Evolutionary conservation across 768 basidiomycete species (phyloP).

Genomic region (Leccinum imitatum): DNA sequence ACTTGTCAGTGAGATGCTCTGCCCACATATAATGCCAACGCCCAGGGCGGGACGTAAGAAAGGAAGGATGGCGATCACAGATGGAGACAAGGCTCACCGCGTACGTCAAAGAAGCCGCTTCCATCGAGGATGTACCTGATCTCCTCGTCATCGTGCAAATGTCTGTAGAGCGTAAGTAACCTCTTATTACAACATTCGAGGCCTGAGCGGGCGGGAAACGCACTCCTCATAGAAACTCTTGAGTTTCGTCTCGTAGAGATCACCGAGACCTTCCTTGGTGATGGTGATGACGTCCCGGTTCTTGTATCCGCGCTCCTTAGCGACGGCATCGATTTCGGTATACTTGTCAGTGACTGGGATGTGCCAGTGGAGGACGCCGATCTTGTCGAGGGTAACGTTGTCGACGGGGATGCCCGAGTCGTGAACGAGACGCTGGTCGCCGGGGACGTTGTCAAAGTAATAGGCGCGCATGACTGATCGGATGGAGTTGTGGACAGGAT

Average conservation of each 20-base stretch:
- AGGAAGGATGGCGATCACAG: not conserved
- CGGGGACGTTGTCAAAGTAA: conserved; percentile 71
- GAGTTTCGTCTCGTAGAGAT: conserved; percentile 78
- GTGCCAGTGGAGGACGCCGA: conserved; percentile 68
- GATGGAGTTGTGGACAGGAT: no score
- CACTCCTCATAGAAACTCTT: conserved; percentile 84
- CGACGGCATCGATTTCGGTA: conserved; percentile 51
- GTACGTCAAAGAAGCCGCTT: conserved; percentile 88
- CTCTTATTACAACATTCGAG: not conserved
- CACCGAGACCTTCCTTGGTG: conserved; percentile 76
- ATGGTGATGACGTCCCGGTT: conserved; percentile 81
- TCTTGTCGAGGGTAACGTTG: conserved; percentile 43
- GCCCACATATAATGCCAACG: not conserved
- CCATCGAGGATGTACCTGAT: conserved; percentile 87
- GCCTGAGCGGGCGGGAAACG: conserved; percentile 19
- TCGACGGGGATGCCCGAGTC: conserved; percentile 63
- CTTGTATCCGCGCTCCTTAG: conserved; percentile 74
- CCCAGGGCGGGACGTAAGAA: not conserved
- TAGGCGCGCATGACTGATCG: conserved; percentile 62
- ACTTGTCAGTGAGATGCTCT: conserved; percentile 67
- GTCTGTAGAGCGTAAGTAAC: conserved; percentile 44
- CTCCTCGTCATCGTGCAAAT: conserved; percentile 96
- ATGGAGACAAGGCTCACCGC: conserved; percentile 50
- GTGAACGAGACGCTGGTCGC: conserved; percentile 82
- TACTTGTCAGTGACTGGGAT: conserved; percentile 43